A percentile compares a stretch with the other conserved stretches of the same genome.
Conservation (phyloP, 441 rosid species). For the Corymbia citriodora region DNA sequence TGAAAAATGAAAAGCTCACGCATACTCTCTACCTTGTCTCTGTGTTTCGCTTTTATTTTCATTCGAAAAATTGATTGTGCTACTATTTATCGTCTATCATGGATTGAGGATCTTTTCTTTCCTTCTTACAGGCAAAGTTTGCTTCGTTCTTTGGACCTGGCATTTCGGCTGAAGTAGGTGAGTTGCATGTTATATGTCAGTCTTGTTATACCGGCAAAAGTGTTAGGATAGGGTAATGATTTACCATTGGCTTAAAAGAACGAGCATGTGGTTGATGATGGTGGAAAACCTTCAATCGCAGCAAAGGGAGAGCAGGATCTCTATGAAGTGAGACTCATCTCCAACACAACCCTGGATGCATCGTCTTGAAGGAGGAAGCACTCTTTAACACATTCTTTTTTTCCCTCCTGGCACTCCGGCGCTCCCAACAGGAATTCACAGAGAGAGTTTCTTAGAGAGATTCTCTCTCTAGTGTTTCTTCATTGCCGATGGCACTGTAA, state of each 20-base stretch:
- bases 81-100: not conserved
- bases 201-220: not conserved
- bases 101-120: not conserved
- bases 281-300: slow-evolving; percentile 17
- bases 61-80: not conserved
- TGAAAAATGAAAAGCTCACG: not conserved
- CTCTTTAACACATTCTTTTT: not conserved
- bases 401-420: not conserved
- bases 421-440: not conserved
- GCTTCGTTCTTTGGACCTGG: slow-evolving; percentile 91
- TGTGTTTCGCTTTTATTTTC: not conserved
- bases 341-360: slow-evolving; percentile 37
- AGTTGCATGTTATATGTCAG: slow-evolving; percentile 9
- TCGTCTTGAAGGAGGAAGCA: slow-evolving; percentile 31
- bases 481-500: not conserved
- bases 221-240: not conserved
- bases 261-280: not conserved
- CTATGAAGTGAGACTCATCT: slow-evolving; percentile 72
- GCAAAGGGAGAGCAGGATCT: slow-evolving; percentile 63
- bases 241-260: not conserved
- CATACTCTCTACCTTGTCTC: not conserved
- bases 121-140: slow-evolving; percentile 62
- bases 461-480: not conserved
- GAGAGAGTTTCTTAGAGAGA: not conserved
- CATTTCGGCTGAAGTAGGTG: slow-evolving; percentile 79